Evolutionary conservation across 257 asterid genomes (phyloP), one percentile per base, ranked within the genome.

Genomic region (Nicotiana undulata): DNA sequence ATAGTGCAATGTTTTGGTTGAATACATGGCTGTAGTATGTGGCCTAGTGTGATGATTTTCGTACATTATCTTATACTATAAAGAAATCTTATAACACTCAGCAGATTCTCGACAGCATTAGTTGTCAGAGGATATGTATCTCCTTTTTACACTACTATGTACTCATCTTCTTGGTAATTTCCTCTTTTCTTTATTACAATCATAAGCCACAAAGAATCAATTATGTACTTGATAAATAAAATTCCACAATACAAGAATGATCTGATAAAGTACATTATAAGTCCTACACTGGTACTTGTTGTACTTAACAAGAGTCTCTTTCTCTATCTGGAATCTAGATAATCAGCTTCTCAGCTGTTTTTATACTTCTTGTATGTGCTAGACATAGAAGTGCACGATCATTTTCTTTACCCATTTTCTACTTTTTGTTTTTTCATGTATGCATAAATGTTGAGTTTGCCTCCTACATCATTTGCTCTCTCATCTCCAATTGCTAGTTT

Each of bases 261-360:
- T 74, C 40, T 74, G 61, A 49, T 74, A 24, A 49, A 74, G 61
- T 74, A 26, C 34, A 74, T 74, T 40, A 9, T 26, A 26, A 74
- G 79, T 74, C 79, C 79, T 49, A 49, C 79, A 15, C 60, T 49
- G 26, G 79, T 49, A 49, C 79, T 74, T 74, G 79, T 74, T 0
- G 17, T 74, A 49, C 79, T 74, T 49, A 72, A 72, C 59, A 24
- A 22, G 60, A 51, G 56, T 24, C 24, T 22, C 51, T 72, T 46
- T 72, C 61, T 6, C 60, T 72, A 13, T 49, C 16, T 26, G 79
- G 44, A 24, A 74, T 46, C 13, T 72, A 13, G 40, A 46, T 72
- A 72, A 0, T 24, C 40, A 46, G 60, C 60, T 46, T 24, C 78
- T 72, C 46, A 44, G 22, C 49, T 72, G 77, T 46, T 46, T 22